A percentile compares a stretch with the other conserved stretches of the same genome.
These are phyloP conservation scores for Penicillium vulpinum DNA, from an alignment of 2,329 filamentous ascomycete genomes.

Conservation along the genomic window DNA sequence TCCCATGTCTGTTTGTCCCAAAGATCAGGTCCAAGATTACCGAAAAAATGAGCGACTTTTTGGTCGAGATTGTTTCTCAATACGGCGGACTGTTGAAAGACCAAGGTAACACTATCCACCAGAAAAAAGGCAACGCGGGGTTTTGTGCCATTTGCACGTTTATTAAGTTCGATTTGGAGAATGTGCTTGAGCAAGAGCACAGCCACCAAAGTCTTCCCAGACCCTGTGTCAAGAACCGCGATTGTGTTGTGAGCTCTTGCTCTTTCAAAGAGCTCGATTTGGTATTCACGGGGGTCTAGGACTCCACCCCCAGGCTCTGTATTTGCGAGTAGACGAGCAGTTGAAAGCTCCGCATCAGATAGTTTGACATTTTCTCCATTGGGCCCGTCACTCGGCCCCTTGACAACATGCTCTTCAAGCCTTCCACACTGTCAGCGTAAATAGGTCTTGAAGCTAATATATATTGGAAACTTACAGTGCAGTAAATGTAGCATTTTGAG, in stretches of 20 bases:
- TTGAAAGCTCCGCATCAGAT: constrained; percentile 53
- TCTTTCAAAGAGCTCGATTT: constrained; percentile 84
- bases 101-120: constrained; percentile 84
- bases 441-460: background rate
- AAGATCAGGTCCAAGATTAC: constrained; percentile 63
- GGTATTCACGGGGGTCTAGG: constrained; percentile 80
- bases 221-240: constrained; percentile 86
- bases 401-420: constrained; percentile 44
- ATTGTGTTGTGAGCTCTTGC: constrained; percentile 86
- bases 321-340: constrained; percentile 54
- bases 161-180: constrained; percentile 74
- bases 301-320: constrained; percentile 62
- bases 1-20: constrained; percentile 63
- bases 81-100: constrained; percentile 84
- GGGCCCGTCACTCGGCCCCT: constrained; percentile 43
- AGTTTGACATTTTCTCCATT: background rate
- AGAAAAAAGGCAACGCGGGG: constrained; percentile 80
- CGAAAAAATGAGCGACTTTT: constrained; percentile 71
- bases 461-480: constrained; percentile 38
- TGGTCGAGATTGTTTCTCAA: constrained; percentile 78
- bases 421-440: constrained; percentile 24
- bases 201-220: constrained; percentile 95
- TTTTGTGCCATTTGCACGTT: constrained; percentile 60
- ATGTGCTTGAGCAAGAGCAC: constrained; percentile 76
- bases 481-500: constrained; percentile 55